phyloP scores from a whole-genome alignment of 192 early-diverging fungal species.

The Thoreauomyces humboldtii region DNA sequence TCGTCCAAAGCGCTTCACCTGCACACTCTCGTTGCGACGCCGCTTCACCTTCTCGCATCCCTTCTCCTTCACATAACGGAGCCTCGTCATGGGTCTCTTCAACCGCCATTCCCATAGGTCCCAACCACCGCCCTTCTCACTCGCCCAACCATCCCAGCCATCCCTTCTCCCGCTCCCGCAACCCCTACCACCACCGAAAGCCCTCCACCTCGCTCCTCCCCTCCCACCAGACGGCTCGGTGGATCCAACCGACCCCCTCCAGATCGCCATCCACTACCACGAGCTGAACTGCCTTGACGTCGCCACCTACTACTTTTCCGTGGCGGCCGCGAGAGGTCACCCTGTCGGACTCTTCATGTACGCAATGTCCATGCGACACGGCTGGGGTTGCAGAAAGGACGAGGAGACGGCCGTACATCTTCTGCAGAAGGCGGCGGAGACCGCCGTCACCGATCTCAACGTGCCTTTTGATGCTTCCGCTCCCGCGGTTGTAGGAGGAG shows the following conservation, averaged over 20 bases:
- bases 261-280: slow-evolving; percentile 50
- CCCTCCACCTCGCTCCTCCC: slow-evolving; percentile 20
- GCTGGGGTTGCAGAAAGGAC: slow-evolving; percentile 46
- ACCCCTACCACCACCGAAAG: slow-evolving; percentile 15
- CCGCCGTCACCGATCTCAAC: slow-evolving; percentile 28
- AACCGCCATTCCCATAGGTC: background rate
- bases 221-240: slow-evolving; percentile 23
- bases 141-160: background rate
- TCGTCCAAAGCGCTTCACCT: too few relatives aligned
- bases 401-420: slow-evolving; percentile 33
- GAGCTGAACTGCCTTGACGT: slow-evolving; percentile 42
- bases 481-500: background rate
- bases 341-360: slow-evolving; percentile 50
- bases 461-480: background rate
- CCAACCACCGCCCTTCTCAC: background rate
- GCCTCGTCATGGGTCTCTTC: background rate
- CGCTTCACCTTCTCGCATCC: too few relatives aligned
- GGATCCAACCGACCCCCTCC: slow-evolving; percentile 38
- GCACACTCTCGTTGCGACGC: too few relatives aligned
- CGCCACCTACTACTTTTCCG: slow-evolving; percentile 50
- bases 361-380: slow-evolving; percentile 51
- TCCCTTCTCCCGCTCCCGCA: slow-evolving; percentile 16
- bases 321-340: slow-evolving; percentile 40
- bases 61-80: background rate
- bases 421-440: slow-evolving; percentile 34